Percentiles rank a stretch among this genome's conserved stretches.
Evolutionary conservation across 2,329 filamentous ascomycete genomes (phyloP).

Genomic region (Madurella mycetomatis): DNA sequence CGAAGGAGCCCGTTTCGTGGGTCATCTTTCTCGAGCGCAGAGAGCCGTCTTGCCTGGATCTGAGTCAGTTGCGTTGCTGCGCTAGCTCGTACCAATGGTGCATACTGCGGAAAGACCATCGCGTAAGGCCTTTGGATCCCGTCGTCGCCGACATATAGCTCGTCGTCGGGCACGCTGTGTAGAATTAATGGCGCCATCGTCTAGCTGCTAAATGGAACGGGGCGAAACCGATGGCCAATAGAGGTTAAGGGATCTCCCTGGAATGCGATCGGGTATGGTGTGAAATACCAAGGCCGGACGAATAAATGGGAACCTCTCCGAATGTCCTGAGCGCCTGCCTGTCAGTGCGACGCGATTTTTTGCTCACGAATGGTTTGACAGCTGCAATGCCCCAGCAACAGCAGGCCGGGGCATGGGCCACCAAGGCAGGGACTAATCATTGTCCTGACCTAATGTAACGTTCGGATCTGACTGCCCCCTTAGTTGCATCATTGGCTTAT

Average conservation of each 20-base stretch:
- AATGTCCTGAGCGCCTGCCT: background rate
- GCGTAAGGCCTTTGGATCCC: conserved; percentile 62
- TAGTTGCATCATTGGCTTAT: conserved; percentile 3
- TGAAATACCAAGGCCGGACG: background rate
- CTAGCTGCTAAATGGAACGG: background rate
- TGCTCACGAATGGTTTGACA: background rate
- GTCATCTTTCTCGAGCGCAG: conserved; percentile 49
- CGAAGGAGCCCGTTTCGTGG: conserved; percentile 62
- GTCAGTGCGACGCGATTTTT: conserved; percentile 22
- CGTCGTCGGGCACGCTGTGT: conserved; percentile 65
- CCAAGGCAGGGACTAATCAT: background rate
- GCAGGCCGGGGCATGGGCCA: conserved; percentile 1
- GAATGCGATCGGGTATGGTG: background rate
- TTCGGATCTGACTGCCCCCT: background rate
- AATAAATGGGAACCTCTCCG: conserved; percentile 3
- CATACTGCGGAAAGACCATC: conserved; percentile 59
- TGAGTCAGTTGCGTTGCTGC: conserved; percentile 2
- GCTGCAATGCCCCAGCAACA: conserved; percentile 14
- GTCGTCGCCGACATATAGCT: conserved; percentile 62
- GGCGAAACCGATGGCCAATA: conserved; percentile 2
- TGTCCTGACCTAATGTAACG: no score
- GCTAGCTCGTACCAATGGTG: background rate
- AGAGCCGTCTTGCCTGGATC: conserved; percentile 48
- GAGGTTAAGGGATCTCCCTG: background rate
- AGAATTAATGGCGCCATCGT: conserved; percentile 61